phyloP scores from a whole-genome alignment of 805 yeast species.

The Sugiyamaella qingdaonensis region DNA sequence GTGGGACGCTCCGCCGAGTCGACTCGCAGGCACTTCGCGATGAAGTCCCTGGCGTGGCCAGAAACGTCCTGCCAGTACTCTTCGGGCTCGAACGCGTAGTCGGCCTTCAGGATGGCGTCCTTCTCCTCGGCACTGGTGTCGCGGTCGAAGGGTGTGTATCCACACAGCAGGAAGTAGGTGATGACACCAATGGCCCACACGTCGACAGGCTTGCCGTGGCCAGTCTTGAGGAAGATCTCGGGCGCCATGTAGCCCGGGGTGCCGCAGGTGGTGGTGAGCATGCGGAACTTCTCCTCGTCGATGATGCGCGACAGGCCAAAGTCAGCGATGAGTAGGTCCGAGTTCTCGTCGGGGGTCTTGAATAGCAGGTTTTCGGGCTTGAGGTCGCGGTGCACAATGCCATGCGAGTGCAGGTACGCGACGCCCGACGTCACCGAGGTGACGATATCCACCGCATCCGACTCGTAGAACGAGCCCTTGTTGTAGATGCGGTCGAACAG shows the following conservation, averaged over 20 bases:
- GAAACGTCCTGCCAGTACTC: slow-evolving; percentile 53
- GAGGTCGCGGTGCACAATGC: slow-evolving; percentile 65
- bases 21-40: slow-evolving; percentile 48
- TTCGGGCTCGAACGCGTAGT: slow-evolving; percentile 58
- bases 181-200: slow-evolving; percentile 76
- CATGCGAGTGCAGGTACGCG: slow-evolving; percentile 52
- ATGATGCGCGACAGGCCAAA: slow-evolving; percentile 61
- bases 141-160: slow-evolving; percentile 75
- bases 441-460: slow-evolving; percentile 48
- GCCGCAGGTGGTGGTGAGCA: slow-evolving; percentile 53
- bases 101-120: slow-evolving; percentile 56
- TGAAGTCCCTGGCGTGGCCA: slow-evolving; percentile 52
- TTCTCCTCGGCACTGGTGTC: slow-evolving; percentile 65
- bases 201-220: slow-evolving; percentile 61
- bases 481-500: slow-evolving; percentile 55
- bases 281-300: slow-evolving; percentile 35
- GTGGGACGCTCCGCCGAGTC: slow-evolving; percentile 46
- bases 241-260: slow-evolving; percentile 77
- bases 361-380: slow-evolving; percentile 70
- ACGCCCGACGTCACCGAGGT: slow-evolving; percentile 51
- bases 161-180: slow-evolving; percentile 64
- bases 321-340: slow-evolving; percentile 50
- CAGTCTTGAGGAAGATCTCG: slow-evolving; percentile 50
- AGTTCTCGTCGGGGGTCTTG: slow-evolving; percentile 35
- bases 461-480: slow-evolving; percentile 44